Conservation (phyloP, 768 basidiomycete species). For the Dentipellis fragilis region DNA sequence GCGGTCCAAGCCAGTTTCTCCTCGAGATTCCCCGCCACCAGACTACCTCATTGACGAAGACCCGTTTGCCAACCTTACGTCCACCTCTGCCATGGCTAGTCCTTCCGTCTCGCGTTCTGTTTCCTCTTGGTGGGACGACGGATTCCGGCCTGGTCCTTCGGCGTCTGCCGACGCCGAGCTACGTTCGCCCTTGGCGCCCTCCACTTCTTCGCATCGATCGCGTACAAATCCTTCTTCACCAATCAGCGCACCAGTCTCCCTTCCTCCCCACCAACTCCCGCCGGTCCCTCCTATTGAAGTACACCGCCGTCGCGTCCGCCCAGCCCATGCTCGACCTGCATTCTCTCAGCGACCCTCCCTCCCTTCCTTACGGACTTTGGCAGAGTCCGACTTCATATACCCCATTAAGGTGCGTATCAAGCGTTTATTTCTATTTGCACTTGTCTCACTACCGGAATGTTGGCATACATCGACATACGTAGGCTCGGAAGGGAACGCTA, state of each 20-base stretch:
- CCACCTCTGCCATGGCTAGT: slow-evolving; percentile 13
- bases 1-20: slow-evolving; percentile 2
- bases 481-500: slow-evolving; percentile 32
- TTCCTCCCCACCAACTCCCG: not conserved
- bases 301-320: slow-evolving; percentile 17
- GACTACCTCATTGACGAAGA: slow-evolving; percentile 53
- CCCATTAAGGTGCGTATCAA: slow-evolving; percentile 26
- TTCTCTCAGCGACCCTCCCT: slow-evolving; percentile 31
- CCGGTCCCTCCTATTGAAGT: slow-evolving; percentile 23
- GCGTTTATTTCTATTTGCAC: not conserved
- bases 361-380: slow-evolving; percentile 30
- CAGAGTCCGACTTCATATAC: slow-evolving; percentile 24
- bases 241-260: not conserved
- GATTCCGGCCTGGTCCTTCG: no score
- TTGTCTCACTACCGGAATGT: not conserved
- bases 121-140: no score
- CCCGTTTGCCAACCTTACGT: slow-evolving; percentile 57
- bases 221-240: slow-evolving; percentile 10
- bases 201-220: slow-evolving; percentile 1
- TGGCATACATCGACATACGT: not conserved
- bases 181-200: slow-evolving; percentile 8
- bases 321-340: slow-evolving; percentile 32
- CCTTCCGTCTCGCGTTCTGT: slow-evolving; percentile 12
- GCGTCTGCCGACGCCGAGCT: not conserved
- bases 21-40: slow-evolving; percentile 21